Percentiles rank a stretch among this genome's conserved stretches.
These are phyloP conservation scores for Sugiyamaella paludigena DNA, from an alignment of 1,139 yeast species.

Conservation along the genomic window DNA sequence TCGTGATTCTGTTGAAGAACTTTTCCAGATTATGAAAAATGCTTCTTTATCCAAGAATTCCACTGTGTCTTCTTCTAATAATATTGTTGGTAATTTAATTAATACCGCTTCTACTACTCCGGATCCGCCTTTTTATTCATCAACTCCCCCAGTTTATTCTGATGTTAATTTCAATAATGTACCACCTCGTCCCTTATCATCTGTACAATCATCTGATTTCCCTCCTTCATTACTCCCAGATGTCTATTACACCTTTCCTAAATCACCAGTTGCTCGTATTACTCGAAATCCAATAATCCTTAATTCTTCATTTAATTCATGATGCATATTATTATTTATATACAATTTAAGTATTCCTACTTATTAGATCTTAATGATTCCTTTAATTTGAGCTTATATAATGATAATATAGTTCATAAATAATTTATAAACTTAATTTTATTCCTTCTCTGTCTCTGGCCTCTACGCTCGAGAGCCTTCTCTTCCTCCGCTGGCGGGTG, in stretches of 20 bases:
- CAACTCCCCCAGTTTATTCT: neutral
- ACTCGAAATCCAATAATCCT: conserved; percentile 28
- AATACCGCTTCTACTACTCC: conserved; percentile 2
- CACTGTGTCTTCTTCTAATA: conserved; percentile 4
- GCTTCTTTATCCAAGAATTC: conserved; percentile 14
- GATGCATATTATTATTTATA: neutral
- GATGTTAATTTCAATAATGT: neutral
- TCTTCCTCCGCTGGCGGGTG: no score
- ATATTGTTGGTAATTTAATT: neutral
- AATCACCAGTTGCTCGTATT: conserved; percentile 29
- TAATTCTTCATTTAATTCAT: conserved; percentile 18
- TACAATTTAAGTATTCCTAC: no score
- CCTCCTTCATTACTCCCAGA: conserved; percentile 10
- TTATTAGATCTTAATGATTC: no score
- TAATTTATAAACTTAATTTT: no score
- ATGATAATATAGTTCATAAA: no score
- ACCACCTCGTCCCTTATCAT: neutral
- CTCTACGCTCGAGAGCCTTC: no score
- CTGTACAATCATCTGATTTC: neutral
- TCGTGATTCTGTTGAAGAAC: conserved; percentile 24
- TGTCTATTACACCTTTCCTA: conserved; percentile 19
- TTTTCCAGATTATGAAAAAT: conserved; percentile 27
- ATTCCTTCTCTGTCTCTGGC: no score
- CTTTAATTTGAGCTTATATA: no score
- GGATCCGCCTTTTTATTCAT: neutral